Percentiles rank a stretch among this genome's conserved stretches.
phyloP scores from a whole-genome alignment of 2,329 filamentous ascomycete genomes.

The Byssothecium circinans region DNA sequence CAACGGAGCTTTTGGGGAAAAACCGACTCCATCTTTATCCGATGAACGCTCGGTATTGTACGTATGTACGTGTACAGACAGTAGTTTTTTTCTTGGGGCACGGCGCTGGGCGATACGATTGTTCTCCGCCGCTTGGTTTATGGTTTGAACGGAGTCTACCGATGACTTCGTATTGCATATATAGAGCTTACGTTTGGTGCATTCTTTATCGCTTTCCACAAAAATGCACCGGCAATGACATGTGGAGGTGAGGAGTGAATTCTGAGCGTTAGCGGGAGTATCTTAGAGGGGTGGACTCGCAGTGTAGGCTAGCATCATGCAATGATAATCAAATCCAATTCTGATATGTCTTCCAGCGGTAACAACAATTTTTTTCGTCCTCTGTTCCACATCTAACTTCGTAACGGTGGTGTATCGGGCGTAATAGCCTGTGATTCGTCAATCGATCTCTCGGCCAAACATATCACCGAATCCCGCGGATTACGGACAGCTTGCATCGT shows the following conservation, averaged over 20 bases:
- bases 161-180: conserved; percentile 13
- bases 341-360: not conserved
- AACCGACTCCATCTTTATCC: conserved; percentile 66
- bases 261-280: not conserved
- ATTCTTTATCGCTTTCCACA: not conserved
- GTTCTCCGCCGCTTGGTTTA: conserved; percentile 1
- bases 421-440: not conserved
- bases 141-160: conserved; percentile 2
- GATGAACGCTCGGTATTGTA: conserved; percentile 31
- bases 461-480: not conserved
- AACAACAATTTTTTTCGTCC: no score
- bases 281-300: not conserved
- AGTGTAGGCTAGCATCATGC: conserved; percentile 1
- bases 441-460: conserved; percentile 2
- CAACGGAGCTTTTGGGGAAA: conserved; percentile 61
- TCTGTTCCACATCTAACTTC: not conserved
- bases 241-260: not conserved
- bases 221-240: not conserved
- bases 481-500: not conserved
- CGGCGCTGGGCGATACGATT: conserved; percentile 5
- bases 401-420: not conserved
- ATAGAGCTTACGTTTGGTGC: conserved; percentile 8
- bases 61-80: conserved; percentile 28
- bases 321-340: not conserved
- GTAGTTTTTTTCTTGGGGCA: conserved; percentile 1